phyloP scores from a whole-genome alignment of 768 basidiomycete genomes.

The Boletus pseudopeckii region DNA sequence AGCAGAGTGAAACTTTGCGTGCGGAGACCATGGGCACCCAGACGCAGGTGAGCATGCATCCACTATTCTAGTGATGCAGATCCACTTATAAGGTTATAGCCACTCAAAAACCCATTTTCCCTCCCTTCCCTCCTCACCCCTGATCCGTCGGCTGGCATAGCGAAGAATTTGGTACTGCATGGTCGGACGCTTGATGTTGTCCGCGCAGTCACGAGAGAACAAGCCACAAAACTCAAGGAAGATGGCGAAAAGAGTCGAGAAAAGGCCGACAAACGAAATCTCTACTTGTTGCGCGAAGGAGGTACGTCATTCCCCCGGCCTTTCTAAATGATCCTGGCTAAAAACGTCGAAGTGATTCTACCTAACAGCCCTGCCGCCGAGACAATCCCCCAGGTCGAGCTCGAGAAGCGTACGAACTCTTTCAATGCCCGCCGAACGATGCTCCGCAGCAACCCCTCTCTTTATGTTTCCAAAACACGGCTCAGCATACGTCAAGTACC shows the following conservation, averaged over 20 bases:
- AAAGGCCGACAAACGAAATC: conserved; percentile 92
- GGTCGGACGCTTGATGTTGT: conserved; percentile 91
- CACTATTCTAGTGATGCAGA: neutral
- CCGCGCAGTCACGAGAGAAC: conserved; percentile 85
- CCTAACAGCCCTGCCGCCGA: conserved; percentile 81
- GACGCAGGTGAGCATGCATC: conserved; percentile 29
- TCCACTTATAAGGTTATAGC: conserved; percentile 30
- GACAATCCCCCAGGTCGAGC: conserved; percentile 64
- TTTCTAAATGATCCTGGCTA: neutral
- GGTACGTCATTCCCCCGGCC: conserved; percentile 42
- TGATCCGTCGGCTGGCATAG: conserved; percentile 85
- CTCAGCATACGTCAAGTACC: conserved; percentile 93
- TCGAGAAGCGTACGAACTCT: conserved; percentile 81
- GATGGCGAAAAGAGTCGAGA: conserved; percentile 80
- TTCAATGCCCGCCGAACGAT: conserved; percentile 83
- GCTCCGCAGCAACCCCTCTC: conserved; percentile 86
- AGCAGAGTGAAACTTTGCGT: conserved; percentile 72
- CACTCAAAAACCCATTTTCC: conserved; percentile 81
- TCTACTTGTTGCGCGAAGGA: conserved; percentile 95
- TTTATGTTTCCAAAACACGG: conserved; percentile 93
- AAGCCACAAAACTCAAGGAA: conserved; percentile 85
- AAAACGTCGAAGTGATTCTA: conserved; percentile 67
- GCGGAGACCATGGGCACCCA: conserved; percentile 55
- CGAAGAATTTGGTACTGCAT: conserved; percentile 81
- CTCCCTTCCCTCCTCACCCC: conserved; percentile 88